phyloP scores from a whole-genome alignment of 495 filamentous ascomycete species.

The Podospora australis region DNA sequence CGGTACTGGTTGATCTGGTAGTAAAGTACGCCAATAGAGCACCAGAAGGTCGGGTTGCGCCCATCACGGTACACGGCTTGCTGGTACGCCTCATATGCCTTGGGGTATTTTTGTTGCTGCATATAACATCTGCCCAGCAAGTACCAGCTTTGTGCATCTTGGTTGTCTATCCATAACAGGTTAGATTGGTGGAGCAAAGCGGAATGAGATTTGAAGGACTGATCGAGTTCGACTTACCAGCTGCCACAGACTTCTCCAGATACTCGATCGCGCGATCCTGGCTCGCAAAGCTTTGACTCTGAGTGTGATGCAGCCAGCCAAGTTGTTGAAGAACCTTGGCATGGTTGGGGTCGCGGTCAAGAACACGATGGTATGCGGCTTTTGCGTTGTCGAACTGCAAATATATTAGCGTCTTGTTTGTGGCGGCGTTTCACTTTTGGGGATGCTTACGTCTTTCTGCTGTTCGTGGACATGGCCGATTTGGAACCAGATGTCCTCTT shows the following conservation, averaged over 20 bases:
- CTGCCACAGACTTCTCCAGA: constrained; percentile 90
- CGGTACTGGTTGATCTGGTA: constrained; percentile 99
- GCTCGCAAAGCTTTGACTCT: constrained; percentile 78
- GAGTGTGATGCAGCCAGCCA: constrained; percentile 95
- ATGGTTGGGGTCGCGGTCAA: constrained; percentile 92
- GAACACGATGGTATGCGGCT: constrained; percentile 81
- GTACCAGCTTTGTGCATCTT: constrained; percentile 97
- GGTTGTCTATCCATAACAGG: constrained; percentile 68
- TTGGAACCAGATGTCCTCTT: constrained; percentile 99
- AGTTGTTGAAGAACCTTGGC: constrained; percentile 98
- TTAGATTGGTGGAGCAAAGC: constrained; percentile 24
- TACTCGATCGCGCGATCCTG: constrained; percentile 97
- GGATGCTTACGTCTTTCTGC: constrained; percentile 83
- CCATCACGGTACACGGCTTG: constrained; percentile 98
- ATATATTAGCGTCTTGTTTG: constrained; percentile 27
- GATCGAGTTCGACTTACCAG: constrained; percentile 56
- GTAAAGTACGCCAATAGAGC: constrained; percentile 97
- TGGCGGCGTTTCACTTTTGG: too few species aligned
- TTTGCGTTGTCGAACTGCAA: constrained; percentile 86
- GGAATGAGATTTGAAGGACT: background rate
- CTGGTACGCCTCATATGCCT: constrained; percentile 98
- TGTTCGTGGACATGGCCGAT: constrained; percentile 99
- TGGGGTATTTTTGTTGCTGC: constrained; percentile 98
- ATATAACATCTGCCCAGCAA: constrained; percentile 97
- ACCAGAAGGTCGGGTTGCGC: constrained; percentile 99